Base-by-base conservation (phyloP, 2,329 filamentous ascomycete species). In the Colletotrichum nymphaeae region DNA sequence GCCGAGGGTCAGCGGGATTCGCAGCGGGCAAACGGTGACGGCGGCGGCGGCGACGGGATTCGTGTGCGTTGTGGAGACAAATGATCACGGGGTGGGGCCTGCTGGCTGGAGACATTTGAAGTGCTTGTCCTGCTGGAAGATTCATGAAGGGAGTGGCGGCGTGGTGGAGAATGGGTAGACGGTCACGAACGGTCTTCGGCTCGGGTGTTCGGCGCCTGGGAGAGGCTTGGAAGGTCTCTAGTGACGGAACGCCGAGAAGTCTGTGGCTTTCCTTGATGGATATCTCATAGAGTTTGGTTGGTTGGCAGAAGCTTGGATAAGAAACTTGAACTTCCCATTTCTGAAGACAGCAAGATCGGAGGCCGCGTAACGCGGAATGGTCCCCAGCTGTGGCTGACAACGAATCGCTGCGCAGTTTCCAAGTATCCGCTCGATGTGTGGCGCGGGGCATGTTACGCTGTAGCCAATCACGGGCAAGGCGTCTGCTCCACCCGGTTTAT, bases 331-430 rank as follows among this genome's bases (percentile, higher is more conserved):
- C 37, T 42, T 16, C 2, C 5, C 5, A 7, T 16, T 19, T 42
- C 37, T 19, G 1, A 19, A 8, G 0, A 42, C 22, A 22, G 24
- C 14, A 30, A 42, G 22, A 56, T 68, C 24, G 60, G 60, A 64
- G 70, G 71, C 67, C 67, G 67, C 67, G 71, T 70, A 71, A 71
- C 60, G 55, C 49, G 71, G 42, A n/a, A 16, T 49, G 62, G 37
- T 16, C 14, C 37, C 42, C 19, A 11, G 4, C 6, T 66, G 67
- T 66, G 57, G 67, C 71, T 73, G 59, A 22, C 28, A 57, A 12
- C 62, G 28, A 64, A 64, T 64, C 55, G 55, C 24, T 22, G 32
- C 26, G 16, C 56, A 16, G 19, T 0, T 16, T 59, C 5, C 1
- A 1, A 1, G 0, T 1, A 7, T 8, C 63, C 63, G 6, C 63